These are phyloP conservation scores for Hymenoscyphus repandus DNA, from an alignment of 2,329 filamentous ascomycete species.

Conservation along the genomic window DNA sequence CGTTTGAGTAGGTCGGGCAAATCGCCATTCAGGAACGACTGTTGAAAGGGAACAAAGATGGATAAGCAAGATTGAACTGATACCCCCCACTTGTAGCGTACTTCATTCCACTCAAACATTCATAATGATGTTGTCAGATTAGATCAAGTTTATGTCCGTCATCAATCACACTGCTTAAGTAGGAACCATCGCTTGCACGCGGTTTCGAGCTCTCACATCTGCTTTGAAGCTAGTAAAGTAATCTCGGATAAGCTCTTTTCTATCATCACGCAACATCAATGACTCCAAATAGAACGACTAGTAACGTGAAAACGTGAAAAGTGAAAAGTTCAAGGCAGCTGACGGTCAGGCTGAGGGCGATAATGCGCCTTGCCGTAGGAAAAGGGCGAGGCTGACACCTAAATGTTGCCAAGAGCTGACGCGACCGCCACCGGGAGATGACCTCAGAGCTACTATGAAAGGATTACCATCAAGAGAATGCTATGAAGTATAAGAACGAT, in stretches of 20 bases:
- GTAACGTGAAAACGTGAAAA: not conserved
- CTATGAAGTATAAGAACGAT: no score
- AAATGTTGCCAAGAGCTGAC: not conserved
- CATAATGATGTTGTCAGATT: slow-evolving; percentile 28
- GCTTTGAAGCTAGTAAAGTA: slow-evolving; percentile 8
- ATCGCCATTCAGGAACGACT: not conserved
- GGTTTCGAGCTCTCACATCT: slow-evolving; percentile 22
- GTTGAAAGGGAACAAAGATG: not conserved
- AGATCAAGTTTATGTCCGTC: slow-evolving; percentile 32
- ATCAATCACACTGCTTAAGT: slow-evolving; percentile 18
- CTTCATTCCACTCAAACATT: not conserved
- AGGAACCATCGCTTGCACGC: slow-evolving; percentile 20
- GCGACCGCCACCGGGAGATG: not conserved
- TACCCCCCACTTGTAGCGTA: not conserved
- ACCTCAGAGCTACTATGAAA: not conserved
- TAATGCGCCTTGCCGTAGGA: not conserved
- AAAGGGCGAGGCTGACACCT: not conserved
- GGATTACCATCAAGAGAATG: not conserved
- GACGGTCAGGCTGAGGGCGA: not conserved
- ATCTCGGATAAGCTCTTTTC: slow-evolving; percentile 25
- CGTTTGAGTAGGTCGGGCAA: not conserved
- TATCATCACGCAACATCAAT: slow-evolving; percentile 25
- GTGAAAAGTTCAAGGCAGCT: not conserved
- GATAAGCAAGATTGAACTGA: not conserved
- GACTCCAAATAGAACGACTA: no score